Evolutionary conservation across 163 green algal genomes (phyloP).

Genomic region (Chloromonas sp.): DNA sequence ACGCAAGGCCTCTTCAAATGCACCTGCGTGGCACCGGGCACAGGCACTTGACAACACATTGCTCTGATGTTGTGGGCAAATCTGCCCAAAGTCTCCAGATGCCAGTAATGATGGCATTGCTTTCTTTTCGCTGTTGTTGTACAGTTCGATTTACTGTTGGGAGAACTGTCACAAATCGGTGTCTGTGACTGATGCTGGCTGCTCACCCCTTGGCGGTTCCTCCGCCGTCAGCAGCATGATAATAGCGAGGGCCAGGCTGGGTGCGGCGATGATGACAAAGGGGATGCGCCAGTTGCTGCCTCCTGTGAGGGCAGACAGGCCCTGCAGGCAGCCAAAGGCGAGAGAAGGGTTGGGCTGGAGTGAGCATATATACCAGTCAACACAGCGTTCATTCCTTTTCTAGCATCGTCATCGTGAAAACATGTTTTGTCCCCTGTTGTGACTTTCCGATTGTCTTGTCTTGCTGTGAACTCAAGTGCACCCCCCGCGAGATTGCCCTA

Average conservation of each 20-base stretch:
- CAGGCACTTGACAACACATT: not conserved
- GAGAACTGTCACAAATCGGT: not conserved
- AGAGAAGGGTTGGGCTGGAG: no score
- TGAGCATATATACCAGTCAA: no score
- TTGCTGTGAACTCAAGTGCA: no score
- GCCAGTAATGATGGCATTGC: not conserved
- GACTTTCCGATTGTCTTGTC: no score
- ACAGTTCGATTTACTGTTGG: not conserved
- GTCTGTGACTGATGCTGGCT: not conserved
- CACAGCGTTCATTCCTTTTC: no score
- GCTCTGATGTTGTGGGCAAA: no score
- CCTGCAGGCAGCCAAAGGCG: not conserved
- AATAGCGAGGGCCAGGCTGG: constrained; percentile 44
- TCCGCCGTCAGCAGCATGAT: constrained; percentile 54
- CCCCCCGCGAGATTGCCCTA: no score
- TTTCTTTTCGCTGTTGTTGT: not conserved
- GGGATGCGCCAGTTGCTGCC: constrained; percentile 66
- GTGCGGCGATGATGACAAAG: constrained; percentile 73
- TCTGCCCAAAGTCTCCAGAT: no score
- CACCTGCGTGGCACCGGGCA: constrained; percentile 2
- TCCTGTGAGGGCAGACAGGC: not conserved
- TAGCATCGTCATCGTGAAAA: no score
- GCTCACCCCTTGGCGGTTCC: constrained; percentile 59
- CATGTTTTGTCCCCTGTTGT: no score
- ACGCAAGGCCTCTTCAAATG: constrained; percentile 61